These are phyloP conservation scores for Viscum album DNA, from an alignment of 177 flowering plant species.

Conservation along the genomic window DNA sequence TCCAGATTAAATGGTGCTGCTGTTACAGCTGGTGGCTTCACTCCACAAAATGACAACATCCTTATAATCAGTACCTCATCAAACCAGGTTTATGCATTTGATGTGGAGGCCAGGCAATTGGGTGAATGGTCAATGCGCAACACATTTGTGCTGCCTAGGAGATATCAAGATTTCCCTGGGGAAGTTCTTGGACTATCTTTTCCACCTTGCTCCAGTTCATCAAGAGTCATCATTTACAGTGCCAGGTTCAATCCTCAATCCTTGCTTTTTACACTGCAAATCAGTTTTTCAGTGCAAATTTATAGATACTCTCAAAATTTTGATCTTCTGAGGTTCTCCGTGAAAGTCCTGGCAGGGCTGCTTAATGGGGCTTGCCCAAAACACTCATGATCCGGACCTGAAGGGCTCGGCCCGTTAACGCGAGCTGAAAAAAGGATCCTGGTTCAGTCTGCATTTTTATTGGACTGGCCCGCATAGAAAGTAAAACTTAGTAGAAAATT, in stretches of 20 bases:
- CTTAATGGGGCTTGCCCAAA: too few relatives aligned
- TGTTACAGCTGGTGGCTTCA: slow-evolving; percentile 88
- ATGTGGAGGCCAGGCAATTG: slow-evolving; percentile 75
- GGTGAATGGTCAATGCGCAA: slow-evolving; percentile 74
- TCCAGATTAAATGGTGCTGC: slow-evolving; percentile 87
- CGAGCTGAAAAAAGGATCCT: too few relatives aligned
- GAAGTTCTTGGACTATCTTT: slow-evolving; percentile 90
- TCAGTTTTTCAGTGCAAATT: too few relatives aligned
- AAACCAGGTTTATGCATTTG: slow-evolving; percentile 77
- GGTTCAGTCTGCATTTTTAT: too few relatives aligned
- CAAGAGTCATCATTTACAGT: slow-evolving; percentile 67
- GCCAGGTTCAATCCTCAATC: slow-evolving; percentile 46
- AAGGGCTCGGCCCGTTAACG: too few relatives aligned
- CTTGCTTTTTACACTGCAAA: background rate
- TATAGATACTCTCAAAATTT: too few relatives aligned
- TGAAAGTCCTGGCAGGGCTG: too few relatives aligned
- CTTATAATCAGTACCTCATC: slow-evolving; percentile 70
- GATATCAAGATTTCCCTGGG: slow-evolving; percentile 90
- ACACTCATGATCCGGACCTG: too few relatives aligned
- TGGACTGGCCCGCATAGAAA: too few relatives aligned
- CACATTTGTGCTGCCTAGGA: slow-evolving; percentile 52
- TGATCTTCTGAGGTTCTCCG: too few relatives aligned
- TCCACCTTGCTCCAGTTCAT: slow-evolving; percentile 41
- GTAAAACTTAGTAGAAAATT: too few relatives aligned
- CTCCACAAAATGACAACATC: slow-evolving; percentile 59